These are phyloP conservation scores for Hordeum pubiflorum DNA, from an alignment of 202 grass and related monocot species.

Conservation along the genomic window DNA sequence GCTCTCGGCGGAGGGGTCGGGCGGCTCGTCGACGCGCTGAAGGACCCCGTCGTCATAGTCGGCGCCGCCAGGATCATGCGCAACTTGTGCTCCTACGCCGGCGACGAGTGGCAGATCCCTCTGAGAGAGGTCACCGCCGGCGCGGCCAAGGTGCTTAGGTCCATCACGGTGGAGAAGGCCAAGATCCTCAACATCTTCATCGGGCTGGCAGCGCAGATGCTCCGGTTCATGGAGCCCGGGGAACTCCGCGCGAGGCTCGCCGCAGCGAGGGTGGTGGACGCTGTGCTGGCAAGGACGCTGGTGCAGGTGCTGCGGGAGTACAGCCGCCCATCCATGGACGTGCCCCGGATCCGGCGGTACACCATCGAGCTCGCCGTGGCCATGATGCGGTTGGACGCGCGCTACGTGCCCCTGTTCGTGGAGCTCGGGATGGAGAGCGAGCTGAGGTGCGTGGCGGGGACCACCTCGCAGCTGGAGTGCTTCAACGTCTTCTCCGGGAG, in stretches of 20 bases:
- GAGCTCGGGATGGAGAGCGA: constrained; percentile 22
- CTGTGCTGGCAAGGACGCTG: constrained; percentile 15
- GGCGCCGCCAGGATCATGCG: constrained; percentile 36
- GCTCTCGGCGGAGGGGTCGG: neutral
- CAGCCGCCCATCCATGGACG: neutral
- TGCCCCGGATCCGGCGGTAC: constrained; percentile 26
- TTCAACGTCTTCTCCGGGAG: constrained; percentile 72
- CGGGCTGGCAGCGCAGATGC: constrained; percentile 35
- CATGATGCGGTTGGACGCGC: constrained; percentile 28
- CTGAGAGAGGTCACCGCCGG: constrained; percentile 26
- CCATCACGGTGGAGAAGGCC: constrained; percentile 42
- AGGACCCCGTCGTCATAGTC: constrained; percentile 6
- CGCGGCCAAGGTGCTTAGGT: constrained; percentile 27
- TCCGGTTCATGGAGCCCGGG: constrained; percentile 28
- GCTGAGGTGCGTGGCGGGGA: constrained; percentile 4
- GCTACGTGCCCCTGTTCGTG: constrained; percentile 20
- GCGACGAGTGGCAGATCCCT: constrained; percentile 10
- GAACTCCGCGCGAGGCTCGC: constrained; percentile 8
- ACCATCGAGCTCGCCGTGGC: constrained; percentile 32
- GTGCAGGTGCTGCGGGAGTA: constrained; percentile 21
- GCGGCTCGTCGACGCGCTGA: constrained; percentile 28
- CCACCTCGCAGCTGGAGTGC: constrained; percentile 32
- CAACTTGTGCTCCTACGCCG: constrained; percentile 30
- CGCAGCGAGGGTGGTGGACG: neutral
- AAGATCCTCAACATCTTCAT: constrained; percentile 38